Percentiles rank a stretch among this genome's conserved stretches.
Conservation (phyloP, 139 green algal species). For the Ettlia oleoabundans region DNA sequence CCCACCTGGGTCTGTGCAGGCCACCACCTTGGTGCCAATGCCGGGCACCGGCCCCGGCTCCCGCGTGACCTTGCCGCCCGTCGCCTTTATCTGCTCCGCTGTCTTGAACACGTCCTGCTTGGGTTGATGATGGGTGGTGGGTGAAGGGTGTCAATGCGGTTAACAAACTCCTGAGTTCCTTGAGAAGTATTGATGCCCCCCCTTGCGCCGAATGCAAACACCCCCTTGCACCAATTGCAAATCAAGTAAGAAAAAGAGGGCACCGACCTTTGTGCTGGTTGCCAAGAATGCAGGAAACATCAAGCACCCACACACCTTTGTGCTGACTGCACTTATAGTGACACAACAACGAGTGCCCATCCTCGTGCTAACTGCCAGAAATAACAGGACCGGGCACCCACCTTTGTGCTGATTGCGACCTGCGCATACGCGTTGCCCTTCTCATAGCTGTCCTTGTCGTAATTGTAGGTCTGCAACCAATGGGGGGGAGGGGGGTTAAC, state of each 20-base stretch:
- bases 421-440: constrained; percentile 89
- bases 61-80: constrained; percentile 61
- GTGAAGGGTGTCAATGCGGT: neutral
- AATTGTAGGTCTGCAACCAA: constrained; percentile 90
- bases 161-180: too few relatives aligned
- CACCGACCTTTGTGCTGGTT: too few relatives aligned
- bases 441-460: constrained; percentile 66
- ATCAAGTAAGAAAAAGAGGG: too few relatives aligned
- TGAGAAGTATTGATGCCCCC: too few relatives aligned
- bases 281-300: too few relatives aligned
- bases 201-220: too few relatives aligned
- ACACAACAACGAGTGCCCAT: too few relatives aligned
- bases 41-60: constrained; percentile 64
- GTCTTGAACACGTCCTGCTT: constrained; percentile 88
- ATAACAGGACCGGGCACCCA: neutral
- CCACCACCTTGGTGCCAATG: constrained; percentile 76
- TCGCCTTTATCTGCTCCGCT: constrained; percentile 72
- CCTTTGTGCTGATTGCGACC: constrained; percentile 62
- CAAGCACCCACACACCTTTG: too few relatives aligned
- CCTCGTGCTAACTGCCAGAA: neutral
- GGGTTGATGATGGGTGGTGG: neutral
- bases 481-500: neutral
- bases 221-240: too few relatives aligned
- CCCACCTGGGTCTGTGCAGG: constrained; percentile 69
- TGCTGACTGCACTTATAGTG: too few relatives aligned